Evolutionary conservation across 2,329 filamentous ascomycete genomes (phyloP), one percentile per base, ranked within the genome.

Genomic region (Diaporthe amygdali): DNA sequence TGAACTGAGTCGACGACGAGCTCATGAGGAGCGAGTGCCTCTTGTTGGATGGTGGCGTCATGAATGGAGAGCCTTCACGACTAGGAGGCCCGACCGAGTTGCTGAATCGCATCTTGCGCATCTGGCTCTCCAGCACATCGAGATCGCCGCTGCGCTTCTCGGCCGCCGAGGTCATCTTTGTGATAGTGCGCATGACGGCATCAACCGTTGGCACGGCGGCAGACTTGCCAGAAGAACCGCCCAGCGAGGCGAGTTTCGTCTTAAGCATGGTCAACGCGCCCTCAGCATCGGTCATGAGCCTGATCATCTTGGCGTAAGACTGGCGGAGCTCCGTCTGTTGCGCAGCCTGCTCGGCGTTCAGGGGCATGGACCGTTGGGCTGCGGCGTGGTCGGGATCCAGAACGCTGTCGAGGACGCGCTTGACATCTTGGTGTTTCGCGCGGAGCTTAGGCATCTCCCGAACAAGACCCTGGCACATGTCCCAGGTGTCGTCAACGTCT

Each of bases 111-210:
- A 79, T 73, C 22, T 76, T 94, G 71, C 93, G 91, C 83, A 99
- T 90, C 79, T 97, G 94, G 59, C 91, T 90, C 82, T 98, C 96
- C 39, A 98, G 87, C 8, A 97, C 90, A 79, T 97, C 94, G 66
- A 99, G 91, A 76, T 98, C 96, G 71, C 92, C 94, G 78, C 93
- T 96, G 79, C 94, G 93, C 83, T 94, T 94, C 85, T 98, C 94
- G 0, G 93, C 93, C 92, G 98, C 96, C 72, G 86, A 89, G 41
- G 95, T 98, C 93, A 99, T 95, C 78, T 96, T 97, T 71, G 87
- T 86, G 75, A 99, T 97, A 1, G 96, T 99, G 72, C 93, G 94
- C 75, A 95, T 92, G 25, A 99, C 94, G 0, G 94, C 94, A 76
- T 98, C 96, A 12, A 98, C 94, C 0, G 95, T 98, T 0, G 96